Base-by-base conservation (phyloP, 2,329 filamentous ascomycete species). In the Fusarium sororula region DNA sequence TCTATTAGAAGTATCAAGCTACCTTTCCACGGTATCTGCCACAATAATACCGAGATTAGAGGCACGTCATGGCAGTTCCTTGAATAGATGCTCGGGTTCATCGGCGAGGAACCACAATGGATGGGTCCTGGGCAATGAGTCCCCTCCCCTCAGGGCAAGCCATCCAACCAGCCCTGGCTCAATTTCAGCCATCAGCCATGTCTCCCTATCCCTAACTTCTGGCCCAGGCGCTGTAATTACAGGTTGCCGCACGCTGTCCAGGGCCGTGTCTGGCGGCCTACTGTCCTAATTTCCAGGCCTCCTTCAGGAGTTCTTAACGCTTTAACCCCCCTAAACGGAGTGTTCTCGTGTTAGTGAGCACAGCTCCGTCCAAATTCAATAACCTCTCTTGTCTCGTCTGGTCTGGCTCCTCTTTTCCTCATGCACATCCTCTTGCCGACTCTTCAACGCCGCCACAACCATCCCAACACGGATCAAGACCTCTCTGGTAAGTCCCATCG, bases 361-460 rank as follows among this genome's bases (percentile, higher is more conserved):
- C 77, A 76, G 64, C 41, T 70, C 71, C 71, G 76, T 78, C 82
- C 82, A 83, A 84, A 83, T 83, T 81, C 78, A 80, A 80, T 79
- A 79, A 81, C 82, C 78, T 83, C 79, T 75, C 72, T 74, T 70
- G 72, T 76, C 72, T 59, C 42, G 11, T 30, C 56, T 59, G 42
- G 74, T 66, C 79, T 78, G 77, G 79, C 81, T 84, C 83, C 83
- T 84, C 83, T 84, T 84, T 84, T 84, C 83, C 81, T 80, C 81
- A 81, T 83, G 79, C 82, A 83, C 83, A 82, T 81, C 80, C 80
- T 81, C 80, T 77, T 78, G 80, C 78, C 77, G 77, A 79, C 78
- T 69, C 75, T 78, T 75, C 65, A 73, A 75, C 77, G 73, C 79
- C 81, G 77, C 78, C 79, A 80, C 78, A 79, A 80, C 77, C 77